These are phyloP conservation scores for Ogataea dorogensis DNA, from an alignment of 805 yeast species.

Conservation along the genomic window DNA sequence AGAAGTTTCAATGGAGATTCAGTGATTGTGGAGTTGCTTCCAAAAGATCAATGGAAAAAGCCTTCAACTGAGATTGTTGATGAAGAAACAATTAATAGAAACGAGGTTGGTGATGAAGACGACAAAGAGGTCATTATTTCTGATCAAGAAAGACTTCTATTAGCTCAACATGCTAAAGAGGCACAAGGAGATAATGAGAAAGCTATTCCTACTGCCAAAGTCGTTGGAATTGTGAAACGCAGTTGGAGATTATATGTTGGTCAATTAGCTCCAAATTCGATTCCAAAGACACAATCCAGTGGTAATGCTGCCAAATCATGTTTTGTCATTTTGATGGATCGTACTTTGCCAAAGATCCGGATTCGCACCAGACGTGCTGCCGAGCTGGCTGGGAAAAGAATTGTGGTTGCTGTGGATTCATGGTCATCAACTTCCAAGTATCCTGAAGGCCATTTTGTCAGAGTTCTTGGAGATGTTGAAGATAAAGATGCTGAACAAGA, in stretches of 20 bases:
- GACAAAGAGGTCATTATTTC: constrained; percentile 48
- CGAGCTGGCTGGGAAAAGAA: constrained; percentile 82
- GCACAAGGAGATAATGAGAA: constrained; percentile 48
- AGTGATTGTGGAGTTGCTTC: constrained; percentile 86
- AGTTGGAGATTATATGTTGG: constrained; percentile 98
- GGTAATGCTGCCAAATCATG: constrained; percentile 74
- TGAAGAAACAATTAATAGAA: constrained; percentile 60
- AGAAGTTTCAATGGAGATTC: constrained; percentile 91
- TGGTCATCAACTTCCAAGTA: constrained; percentile 84
- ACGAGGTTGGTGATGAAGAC: constrained; percentile 57
- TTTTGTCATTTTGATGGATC: constrained; percentile 86
- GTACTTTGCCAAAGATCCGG: constrained; percentile 79
- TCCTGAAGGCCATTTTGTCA: constrained; percentile 94
- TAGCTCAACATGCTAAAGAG: constrained; percentile 73
- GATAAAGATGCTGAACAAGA: constrained; percentile 95
- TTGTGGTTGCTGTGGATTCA: constrained; percentile 87
- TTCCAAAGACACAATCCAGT: constrained; percentile 46
- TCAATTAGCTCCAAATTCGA: constrained; percentile 78
- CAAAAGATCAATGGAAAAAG: constrained; percentile 81
- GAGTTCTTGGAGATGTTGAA: constrained; percentile 87
- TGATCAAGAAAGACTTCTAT: constrained; percentile 66
- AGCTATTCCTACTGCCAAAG: constrained; percentile 88
- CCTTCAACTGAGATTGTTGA: constrained; percentile 81
- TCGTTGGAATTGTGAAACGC: constrained; percentile 84
- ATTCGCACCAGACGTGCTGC: constrained; percentile 84